Conservation (phyloP, 495 filamentous ascomycete genomes). For the Thermochaetoides thermophila region DNA sequence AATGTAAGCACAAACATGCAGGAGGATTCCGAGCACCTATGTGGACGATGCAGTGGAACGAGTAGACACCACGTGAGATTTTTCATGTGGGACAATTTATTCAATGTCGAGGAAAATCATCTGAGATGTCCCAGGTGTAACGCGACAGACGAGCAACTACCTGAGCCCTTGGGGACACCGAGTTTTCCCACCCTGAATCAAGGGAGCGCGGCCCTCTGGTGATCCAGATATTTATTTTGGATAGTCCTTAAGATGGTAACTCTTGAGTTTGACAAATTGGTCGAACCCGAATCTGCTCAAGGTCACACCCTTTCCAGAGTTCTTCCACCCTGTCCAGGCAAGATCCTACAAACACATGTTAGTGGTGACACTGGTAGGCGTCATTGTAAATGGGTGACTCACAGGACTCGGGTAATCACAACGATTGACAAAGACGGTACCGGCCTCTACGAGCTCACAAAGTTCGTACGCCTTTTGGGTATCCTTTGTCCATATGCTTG, state of each 20-base stretch:
- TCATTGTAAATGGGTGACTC: no score
- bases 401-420: constrained; percentile 87
- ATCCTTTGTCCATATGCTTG: constrained; percentile 98
- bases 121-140: no score
- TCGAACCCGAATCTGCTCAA: constrained; percentile 85
- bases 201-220: constrained; percentile 1
- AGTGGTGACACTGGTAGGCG: no score
- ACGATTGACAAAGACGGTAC: constrained; percentile 93
- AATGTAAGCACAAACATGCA: no score
- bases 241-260: constrained; percentile 84
- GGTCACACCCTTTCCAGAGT: constrained; percentile 80
- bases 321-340: constrained; percentile 97
- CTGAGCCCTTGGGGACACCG: no score
- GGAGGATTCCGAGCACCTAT: no score
- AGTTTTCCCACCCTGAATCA: constrained; percentile 10
- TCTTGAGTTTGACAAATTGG: constrained; percentile 91
- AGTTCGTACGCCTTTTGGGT: constrained; percentile 59
- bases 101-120: no score
- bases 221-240: constrained; percentile 35
- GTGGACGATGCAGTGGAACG: no score
- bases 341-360: no score
- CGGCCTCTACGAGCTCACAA: constrained; percentile 72
- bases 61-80: constrained; percentile 2
- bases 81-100: constrained; percentile 3
- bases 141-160: no score